Conservation (phyloP, 139 green algal genomes). For the Chlorella sp. region DNA sequence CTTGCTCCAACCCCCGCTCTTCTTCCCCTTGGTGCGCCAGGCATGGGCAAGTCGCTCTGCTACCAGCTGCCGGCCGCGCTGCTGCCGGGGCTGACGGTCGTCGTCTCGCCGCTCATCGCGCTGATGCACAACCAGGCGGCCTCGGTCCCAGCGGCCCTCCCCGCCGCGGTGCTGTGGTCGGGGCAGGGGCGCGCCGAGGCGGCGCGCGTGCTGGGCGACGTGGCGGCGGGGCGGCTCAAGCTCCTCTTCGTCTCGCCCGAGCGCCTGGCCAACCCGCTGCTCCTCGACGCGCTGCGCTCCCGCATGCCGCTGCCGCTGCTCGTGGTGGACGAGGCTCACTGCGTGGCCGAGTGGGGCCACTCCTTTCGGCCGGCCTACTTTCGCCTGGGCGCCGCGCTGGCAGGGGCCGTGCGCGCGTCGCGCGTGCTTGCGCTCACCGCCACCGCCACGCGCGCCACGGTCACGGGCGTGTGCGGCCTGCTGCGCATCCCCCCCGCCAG, state of each 20-base stretch:
- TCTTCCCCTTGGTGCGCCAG: conserved; percentile 15
- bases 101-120: conserved; percentile 90
- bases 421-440: conserved; percentile 88
- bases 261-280: conserved; percentile 69
- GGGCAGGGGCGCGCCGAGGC: conserved; percentile 50
- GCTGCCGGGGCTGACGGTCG: conserved; percentile 74
- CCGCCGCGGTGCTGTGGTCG: conserved; percentile 76
- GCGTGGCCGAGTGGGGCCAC: conserved; percentile 95
- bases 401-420: conserved; percentile 44
- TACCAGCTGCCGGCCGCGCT: conserved; percentile 92
- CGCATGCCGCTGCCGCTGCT: conserved; percentile 59
- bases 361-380: conserved; percentile 92
- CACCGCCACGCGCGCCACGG: conserved; percentile 82
- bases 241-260: conserved; percentile 93
- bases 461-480: no score
- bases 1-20: no score
- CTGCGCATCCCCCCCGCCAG: conserved; percentile 45
- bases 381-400: conserved; percentile 73
- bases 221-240: conserved; percentile 48
- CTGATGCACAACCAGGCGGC: conserved; percentile 92
- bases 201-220: conserved; percentile 9
- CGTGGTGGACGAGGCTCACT: conserved; percentile 91
- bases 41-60: conserved; percentile 88
- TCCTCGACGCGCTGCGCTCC: conserved; percentile 63
- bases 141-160: conserved; percentile 70